phyloP scores from a whole-genome alignment of 345 rosid species.

The Bruguiera gymnorhiza region DNA sequence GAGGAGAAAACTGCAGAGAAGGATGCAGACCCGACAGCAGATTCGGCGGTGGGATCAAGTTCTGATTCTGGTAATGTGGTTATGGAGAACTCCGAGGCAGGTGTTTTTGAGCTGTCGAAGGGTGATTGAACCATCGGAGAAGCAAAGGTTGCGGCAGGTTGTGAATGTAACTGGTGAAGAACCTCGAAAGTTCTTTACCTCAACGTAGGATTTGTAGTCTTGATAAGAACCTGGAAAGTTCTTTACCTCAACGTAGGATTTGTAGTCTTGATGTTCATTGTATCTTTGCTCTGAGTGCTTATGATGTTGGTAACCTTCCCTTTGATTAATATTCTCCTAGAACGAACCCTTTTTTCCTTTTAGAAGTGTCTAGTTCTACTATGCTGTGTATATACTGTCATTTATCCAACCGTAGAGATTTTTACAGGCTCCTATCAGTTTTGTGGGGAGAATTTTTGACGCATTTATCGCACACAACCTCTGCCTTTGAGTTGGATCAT shows the following conservation, averaged over 20 bases:
- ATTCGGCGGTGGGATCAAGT: constrained; percentile 15
- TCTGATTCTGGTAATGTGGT: constrained; percentile 22
- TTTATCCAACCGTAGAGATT: background rate
- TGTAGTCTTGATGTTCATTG: background rate
- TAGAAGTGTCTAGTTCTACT: no score
- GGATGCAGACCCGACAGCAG: constrained; percentile 38
- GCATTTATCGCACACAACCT: background rate
- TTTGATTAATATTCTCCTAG: background rate
- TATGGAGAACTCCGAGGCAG: constrained; percentile 14
- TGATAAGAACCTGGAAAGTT: background rate
- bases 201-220: constrained; percentile 5
- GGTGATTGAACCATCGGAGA: background rate
- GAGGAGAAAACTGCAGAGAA: constrained; percentile 35
- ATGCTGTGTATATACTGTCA: background rate
- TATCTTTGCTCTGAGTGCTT: background rate
- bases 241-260: constrained; percentile 3
- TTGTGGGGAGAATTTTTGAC: constrained; percentile 9
- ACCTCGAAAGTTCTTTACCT: background rate
- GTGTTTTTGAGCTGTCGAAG: background rate
- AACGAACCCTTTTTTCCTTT: no score
- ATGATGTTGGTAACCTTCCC: background rate
- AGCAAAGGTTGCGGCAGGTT: background rate
- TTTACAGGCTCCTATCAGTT: constrained; percentile 8
- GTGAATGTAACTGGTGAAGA: constrained; percentile 14
- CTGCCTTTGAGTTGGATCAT: constrained; percentile 1